Percentiles rank a stretch among this genome's conserved stretches.
Conservation (phyloP, 306 rosid species). For the Vigna angularis region DNA sequence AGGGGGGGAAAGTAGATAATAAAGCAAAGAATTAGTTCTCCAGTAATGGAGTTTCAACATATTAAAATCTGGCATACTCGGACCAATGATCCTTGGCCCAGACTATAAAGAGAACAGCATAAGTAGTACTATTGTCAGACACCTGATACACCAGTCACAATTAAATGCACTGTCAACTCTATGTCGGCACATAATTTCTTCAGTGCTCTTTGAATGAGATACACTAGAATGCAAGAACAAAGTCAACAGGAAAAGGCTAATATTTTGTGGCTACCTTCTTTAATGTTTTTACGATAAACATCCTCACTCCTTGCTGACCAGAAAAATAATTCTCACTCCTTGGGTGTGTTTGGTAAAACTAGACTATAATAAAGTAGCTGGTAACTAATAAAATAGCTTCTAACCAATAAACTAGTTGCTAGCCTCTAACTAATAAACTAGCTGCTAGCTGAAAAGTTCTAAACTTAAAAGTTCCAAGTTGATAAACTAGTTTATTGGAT, state of each 20-base stretch:
- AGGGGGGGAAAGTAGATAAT: neutral
- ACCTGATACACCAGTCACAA: slow-evolving; percentile 33
- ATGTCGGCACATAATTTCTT: slow-evolving; percentile 6
- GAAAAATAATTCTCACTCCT: neutral
- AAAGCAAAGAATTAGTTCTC: slow-evolving; percentile 38
- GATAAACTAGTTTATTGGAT: too few species aligned
- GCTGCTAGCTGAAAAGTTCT: too few species aligned
- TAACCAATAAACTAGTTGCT: too few species aligned
- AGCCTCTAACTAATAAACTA: too few species aligned
- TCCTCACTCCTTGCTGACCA: neutral
- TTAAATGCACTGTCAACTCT: slow-evolving; percentile 31
- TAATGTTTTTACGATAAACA: slow-evolving; percentile 1
- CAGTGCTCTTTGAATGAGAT: slow-evolving; percentile 1
- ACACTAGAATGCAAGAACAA: slow-evolving; percentile 19
- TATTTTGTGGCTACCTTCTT: neutral
- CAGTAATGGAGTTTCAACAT: slow-evolving; percentile 25
- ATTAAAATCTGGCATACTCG: slow-evolving; percentile 27
- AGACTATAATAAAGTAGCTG: too few species aligned
- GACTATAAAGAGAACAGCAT: slow-evolving; percentile 22
- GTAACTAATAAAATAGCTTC: too few species aligned
- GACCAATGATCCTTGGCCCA: slow-evolving; percentile 5
- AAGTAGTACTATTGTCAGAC: slow-evolving; percentile 4
- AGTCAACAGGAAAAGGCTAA: neutral
- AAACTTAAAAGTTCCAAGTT: too few species aligned
- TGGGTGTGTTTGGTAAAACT: too few species aligned